Base-by-base conservation (phyloP, 1,284 basidiomycete species). In the Sphagnurus paluster region DNA sequence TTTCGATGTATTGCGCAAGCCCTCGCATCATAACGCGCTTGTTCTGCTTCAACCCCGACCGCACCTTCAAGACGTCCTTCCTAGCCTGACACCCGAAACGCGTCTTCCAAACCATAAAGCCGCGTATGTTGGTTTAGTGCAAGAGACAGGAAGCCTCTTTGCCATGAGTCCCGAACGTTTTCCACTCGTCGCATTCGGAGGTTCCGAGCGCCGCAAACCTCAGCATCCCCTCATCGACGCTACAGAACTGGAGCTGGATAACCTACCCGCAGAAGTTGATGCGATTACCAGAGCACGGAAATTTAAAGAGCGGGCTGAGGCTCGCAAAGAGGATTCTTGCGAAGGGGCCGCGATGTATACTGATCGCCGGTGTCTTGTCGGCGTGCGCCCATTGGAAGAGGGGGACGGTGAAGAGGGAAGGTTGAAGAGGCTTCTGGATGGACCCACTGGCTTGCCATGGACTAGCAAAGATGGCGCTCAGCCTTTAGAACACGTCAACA, bases 21-120 rank as follows among this genome's bases (percentile, higher is more conserved):
- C 50, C 6, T 32, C 58, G 26, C 49, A 36, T 9, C 39, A 52
- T 38, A 74, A 77, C 26, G 82, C 90, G 1, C 80, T 92, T 59
- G 82, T 88, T 9, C 77, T 93, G 17, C 75, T 89, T 7, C 91
- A 93, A 59, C 90, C 90, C 2, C 82, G 78, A 3, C 83, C 85
- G 0, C 72, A 76, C 20, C 73, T 90, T 4, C 73, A 82, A 37
- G 80, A 88, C 44, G 71, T 87, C 29, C 66, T 90, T 19, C 78
- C 80, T 1, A 71, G 74, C 44, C 58, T 76, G 19, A 63, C 66
- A 11, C 58, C 67, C 7, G 60, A 65, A 0, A 62, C 62, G 10
- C 49, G 62, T 3, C 64, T 77, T 2, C 78, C 76, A 7, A 77
- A 80, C 45, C 63, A 73, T 16, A 72, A 79, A 25, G 72, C 72